phyloP scores from a whole-genome alignment of 805 yeast species.

The Saturnispora silvae region DNA sequence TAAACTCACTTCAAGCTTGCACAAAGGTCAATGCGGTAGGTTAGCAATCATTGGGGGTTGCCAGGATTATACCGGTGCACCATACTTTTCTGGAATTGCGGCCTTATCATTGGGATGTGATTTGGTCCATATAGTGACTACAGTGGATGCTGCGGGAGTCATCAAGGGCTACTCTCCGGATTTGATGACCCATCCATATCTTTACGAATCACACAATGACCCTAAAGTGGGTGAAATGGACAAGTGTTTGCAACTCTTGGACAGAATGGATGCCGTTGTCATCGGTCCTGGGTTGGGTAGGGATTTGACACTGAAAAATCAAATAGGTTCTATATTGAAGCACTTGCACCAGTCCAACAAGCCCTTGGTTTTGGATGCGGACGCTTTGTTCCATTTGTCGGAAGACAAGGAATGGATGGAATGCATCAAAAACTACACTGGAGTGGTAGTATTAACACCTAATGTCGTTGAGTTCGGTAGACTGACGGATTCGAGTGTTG shows the following conservation, averaged over 20 bases:
- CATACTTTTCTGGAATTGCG: conserved; percentile 80
- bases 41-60: conserved; percentile 87
- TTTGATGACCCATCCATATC: conserved; percentile 91
- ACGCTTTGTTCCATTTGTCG: conserved; percentile 63
- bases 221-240: conserved; percentile 36
- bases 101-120: conserved; percentile 82
- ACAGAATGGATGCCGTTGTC: conserved; percentile 69
- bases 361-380: conserved; percentile 86
- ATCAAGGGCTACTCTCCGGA: conserved; percentile 88
- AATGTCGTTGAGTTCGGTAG: conserved; percentile 78
- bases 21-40: conserved; percentile 88
- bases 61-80: conserved; percentile 96
- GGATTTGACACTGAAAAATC: conserved; percentile 51
- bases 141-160: conserved; percentile 60
- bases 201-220: conserved; percentile 34
- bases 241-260: conserved; percentile 43
- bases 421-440: conserved; percentile 33
- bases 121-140: conserved; percentile 84
- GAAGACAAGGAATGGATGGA: conserved; percentile 36
- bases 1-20: conserved; percentile 58
- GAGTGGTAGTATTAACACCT: conserved; percentile 72
- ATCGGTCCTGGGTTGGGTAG: conserved; percentile 95
- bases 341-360: neutral
- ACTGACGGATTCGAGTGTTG: conserved; percentile 34
- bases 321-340: conserved; percentile 39